Conservation (phyloP, 108 stramenopile species). For the Conticribra weissflogii region DNA sequence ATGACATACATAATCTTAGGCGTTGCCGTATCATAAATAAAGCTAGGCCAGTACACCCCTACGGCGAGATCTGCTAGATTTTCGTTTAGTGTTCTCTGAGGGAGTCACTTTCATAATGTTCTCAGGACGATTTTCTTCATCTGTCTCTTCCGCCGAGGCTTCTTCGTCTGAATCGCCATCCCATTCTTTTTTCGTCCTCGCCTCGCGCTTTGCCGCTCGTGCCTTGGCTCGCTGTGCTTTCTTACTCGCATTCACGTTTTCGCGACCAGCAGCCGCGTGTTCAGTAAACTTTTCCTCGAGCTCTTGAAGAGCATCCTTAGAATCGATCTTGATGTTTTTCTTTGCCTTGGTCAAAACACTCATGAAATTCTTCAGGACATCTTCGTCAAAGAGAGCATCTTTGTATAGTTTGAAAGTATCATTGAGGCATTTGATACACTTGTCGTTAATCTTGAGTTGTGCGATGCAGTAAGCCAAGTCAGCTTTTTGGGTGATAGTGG, state of each 20-base stretch:
- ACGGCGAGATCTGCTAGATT: no score
- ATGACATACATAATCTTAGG: no score
- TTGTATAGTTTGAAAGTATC: constrained; percentile 92
- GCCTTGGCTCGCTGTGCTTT: constrained; percentile 71
- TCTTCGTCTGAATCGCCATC: constrained; percentile 36
- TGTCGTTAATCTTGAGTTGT: constrained; percentile 89
- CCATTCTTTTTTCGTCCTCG: constrained; percentile 38
- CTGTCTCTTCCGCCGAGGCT: constrained; percentile 24
- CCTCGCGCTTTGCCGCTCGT: constrained; percentile 48
- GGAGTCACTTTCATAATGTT: constrained; percentile 5
- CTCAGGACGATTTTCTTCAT: constrained; percentile 39
- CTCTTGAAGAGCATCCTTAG: constrained; percentile 83
- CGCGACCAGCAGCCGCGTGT: constrained; percentile 56
- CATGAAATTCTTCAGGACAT: constrained; percentile 80
- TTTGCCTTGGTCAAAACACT: constrained; percentile 81
- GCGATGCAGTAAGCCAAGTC: constrained; percentile 95
- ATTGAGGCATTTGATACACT: constrained; percentile 79
- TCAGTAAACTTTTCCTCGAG: constrained; percentile 80
- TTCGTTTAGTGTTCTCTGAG: neutral
- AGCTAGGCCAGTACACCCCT: no score
- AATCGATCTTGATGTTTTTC: constrained; percentile 81
- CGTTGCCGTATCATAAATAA: no score
- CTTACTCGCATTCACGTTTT: constrained; percentile 67
- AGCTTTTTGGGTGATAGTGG: constrained; percentile 72
- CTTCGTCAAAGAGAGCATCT: constrained; percentile 90